A percentile compares a stretch with the other conserved stretches of the same genome.
Conservation (phyloP, 139 green algal species). For the Haematococcus sp. region DNA sequence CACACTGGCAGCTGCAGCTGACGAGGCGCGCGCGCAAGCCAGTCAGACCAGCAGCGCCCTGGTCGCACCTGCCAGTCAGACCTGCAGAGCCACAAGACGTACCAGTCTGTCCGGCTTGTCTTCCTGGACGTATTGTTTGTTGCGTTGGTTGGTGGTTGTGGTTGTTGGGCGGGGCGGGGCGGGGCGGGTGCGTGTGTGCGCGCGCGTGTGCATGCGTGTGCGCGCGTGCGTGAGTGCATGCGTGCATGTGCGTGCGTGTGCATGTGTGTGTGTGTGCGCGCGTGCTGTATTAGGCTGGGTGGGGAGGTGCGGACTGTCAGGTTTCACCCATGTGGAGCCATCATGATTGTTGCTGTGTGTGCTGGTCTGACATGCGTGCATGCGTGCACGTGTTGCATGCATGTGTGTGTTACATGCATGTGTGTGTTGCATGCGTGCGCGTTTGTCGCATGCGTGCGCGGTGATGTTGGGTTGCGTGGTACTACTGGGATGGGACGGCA, state of each 20-base stretch:
- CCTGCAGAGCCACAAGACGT: too few species aligned
- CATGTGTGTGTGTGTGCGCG: neutral
- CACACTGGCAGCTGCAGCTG: too few species aligned
- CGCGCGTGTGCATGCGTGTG: slow-evolving; percentile 8
- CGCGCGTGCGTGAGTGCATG: neutral
- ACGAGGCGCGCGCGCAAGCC: too few species aligned
- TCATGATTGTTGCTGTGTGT: neutral
- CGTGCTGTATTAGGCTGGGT: neutral
- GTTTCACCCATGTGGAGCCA: neutral
- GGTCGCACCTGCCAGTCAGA: too few species aligned
- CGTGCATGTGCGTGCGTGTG: slow-evolving; percentile 40
- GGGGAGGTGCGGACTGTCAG: neutral
- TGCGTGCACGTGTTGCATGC: too few species aligned
- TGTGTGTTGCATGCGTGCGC: too few species aligned
- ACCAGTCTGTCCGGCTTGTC: neutral
- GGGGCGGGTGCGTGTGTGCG: neutral
- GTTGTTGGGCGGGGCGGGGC: neutral
- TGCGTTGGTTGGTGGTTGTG: neutral
- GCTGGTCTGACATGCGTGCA: too few species aligned
- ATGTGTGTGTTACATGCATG: too few species aligned
- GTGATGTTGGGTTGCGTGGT: too few species aligned
- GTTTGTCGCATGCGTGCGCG: too few species aligned
- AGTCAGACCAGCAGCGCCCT: too few species aligned
- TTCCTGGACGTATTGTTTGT: neutral
- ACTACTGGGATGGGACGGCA: too few species aligned